Conservation (phyloP, 805 yeast species). For the Cyberlindnera xylosilytica region DNA sequence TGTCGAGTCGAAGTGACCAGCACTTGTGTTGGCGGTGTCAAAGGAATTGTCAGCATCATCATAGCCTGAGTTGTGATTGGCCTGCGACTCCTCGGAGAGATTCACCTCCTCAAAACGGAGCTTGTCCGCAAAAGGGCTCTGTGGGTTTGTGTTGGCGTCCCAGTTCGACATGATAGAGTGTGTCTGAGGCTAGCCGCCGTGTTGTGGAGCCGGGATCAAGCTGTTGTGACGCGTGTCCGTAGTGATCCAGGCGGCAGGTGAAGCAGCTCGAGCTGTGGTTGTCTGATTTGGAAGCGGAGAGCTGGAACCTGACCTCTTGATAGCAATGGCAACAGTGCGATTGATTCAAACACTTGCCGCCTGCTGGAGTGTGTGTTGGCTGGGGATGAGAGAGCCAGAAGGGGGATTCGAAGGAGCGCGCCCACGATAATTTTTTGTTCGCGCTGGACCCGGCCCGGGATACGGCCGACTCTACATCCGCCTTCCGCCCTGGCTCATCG, state of each 20-base stretch:
- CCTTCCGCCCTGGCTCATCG: too few species aligned
- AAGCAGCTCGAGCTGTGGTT: too few species aligned
- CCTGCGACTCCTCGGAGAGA: conserved; percentile 18
- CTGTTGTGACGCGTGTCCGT: not conserved
- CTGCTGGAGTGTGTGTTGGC: too few species aligned
- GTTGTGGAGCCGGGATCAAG: not conserved
- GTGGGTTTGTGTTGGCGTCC: conserved; percentile 22
- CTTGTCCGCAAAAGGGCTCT: conserved; percentile 27
- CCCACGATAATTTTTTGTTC: not conserved
- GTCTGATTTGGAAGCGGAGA: too few species aligned
- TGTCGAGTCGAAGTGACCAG: conserved; percentile 3
- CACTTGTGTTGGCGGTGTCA: conserved; percentile 5
- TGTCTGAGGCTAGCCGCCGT: not conserved
- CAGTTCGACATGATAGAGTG: not conserved
- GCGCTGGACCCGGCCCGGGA: not conserved
- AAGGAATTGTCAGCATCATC: conserved; percentile 4
- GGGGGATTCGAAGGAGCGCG: not conserved
- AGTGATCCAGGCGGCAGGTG: not conserved
- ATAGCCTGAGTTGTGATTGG: not conserved
- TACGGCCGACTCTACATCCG: not conserved
- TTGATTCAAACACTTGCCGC: too few species aligned
- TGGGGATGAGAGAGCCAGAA: too few species aligned
- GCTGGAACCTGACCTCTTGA: too few species aligned
- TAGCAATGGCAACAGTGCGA: too few species aligned
- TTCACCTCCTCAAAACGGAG: conserved; percentile 26